A percentile compares a stretch with the other conserved stretches of the same genome.
Conservation (phyloP, 495 filamentous ascomycete genomes). For the Neurospora discreta region DNA sequence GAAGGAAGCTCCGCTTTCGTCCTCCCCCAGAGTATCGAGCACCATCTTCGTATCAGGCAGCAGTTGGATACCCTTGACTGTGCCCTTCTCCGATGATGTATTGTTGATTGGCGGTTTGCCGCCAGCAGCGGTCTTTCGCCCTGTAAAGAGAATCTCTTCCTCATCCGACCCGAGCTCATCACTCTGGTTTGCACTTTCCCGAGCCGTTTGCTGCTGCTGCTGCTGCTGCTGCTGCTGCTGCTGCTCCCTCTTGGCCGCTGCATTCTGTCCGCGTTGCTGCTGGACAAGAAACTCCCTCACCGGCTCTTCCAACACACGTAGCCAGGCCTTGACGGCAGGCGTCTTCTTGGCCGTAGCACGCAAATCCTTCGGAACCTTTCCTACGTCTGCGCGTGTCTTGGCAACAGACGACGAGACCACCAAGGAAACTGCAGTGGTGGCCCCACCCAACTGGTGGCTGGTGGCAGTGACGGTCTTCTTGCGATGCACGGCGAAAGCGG, state of each 20-base stretch:
- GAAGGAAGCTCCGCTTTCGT: conserved; percentile 59
- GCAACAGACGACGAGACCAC: neutral
- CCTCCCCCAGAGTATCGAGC: conserved; percentile 63
- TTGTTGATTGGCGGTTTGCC: conserved; percentile 15
- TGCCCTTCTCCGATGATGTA: conserved; percentile 22
- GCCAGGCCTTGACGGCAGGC: conserved; percentile 35
- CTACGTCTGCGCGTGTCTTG: conserved; percentile 17
- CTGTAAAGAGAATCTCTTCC: conserved; percentile 91
- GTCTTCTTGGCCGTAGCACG: conserved; percentile 36
- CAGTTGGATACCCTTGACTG: conserved; percentile 35
- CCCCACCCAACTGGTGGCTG: conserved; percentile 6
- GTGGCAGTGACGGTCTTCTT: conserved; percentile 24
- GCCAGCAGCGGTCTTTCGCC: conserved; percentile 46
- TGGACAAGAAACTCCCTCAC: conserved; percentile 32
- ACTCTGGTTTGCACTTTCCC: conserved; percentile 27
- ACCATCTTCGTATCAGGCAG: conserved; percentile 60
- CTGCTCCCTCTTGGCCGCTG: conserved; percentile 1
- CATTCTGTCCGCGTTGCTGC: conserved; percentile 17
- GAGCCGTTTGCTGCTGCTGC: neutral
- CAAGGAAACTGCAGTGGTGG: neutral
- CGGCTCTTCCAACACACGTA: conserved; percentile 38
- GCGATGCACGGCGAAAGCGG: conserved; percentile 15
- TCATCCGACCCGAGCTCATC: conserved; percentile 53
- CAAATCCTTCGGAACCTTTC: conserved; percentile 49
- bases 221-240: neutral